Conservation (phyloP, 331 rosid species). For the Cydonia oblonga region DNA sequence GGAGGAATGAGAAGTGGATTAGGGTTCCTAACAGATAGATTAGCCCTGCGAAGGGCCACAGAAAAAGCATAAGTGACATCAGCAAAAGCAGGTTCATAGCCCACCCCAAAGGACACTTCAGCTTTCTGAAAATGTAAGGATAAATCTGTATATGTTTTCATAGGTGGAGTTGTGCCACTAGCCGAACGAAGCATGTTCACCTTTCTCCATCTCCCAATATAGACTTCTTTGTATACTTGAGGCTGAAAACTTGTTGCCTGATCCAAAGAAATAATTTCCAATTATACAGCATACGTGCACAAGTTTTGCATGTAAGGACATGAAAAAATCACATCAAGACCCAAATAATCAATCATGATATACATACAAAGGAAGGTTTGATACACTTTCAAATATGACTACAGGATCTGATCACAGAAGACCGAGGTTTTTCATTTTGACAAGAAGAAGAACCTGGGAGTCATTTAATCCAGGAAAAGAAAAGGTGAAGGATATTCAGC, state of each 20-base stretch:
- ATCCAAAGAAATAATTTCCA: slow-evolving; percentile 26
- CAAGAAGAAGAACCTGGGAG: no score
- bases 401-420: background rate
- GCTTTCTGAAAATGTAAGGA: slow-evolving; percentile 70
- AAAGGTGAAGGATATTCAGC: no score
- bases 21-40: slow-evolving; percentile 52
- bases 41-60: slow-evolving; percentile 95
- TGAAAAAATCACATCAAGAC: background rate
- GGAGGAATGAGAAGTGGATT: slow-evolving; percentile 45
- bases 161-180: slow-evolving; percentile 92
- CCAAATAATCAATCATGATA: background rate
- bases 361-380: background rate
- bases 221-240: slow-evolving; percentile 77
- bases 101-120: slow-evolving; percentile 87
- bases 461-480: no score
- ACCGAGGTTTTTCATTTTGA: background rate
- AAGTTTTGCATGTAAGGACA: background rate
- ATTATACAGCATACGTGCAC: slow-evolving; percentile 13
- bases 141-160: slow-evolving; percentile 76
- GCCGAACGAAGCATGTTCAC: slow-evolving; percentile 95
- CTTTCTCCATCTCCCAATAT: slow-evolving; percentile 92
- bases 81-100: slow-evolving; percentile 88
- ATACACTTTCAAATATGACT: background rate
- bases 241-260: slow-evolving; percentile 98
- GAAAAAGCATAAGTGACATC: slow-evolving; percentile 90